These are phyloP conservation scores for Parathielavia appendiculata DNA, from an alignment of 495 filamentous ascomycete species.

Conservation along the genomic window DNA sequence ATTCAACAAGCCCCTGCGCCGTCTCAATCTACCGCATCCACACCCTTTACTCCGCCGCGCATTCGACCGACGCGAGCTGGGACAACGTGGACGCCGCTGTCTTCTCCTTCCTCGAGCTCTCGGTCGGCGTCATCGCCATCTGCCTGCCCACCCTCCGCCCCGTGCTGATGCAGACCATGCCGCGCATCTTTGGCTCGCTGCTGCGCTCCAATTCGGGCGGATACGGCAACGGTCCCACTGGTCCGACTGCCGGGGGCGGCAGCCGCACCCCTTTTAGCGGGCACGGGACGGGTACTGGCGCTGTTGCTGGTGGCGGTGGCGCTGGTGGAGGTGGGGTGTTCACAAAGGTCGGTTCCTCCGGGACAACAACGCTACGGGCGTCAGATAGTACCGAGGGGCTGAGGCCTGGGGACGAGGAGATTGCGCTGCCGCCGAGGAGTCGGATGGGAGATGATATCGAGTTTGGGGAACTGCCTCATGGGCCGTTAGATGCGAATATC, in stretches of 20 bases:
- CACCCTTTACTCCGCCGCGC: conserved; percentile 38
- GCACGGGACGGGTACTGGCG: background rate
- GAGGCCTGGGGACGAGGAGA: background rate
- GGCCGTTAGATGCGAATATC: background rate
- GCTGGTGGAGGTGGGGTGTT: too few relatives aligned
- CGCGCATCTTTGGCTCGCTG: conserved; percentile 19
- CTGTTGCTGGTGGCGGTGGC: background rate
- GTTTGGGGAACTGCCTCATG: conserved; percentile 5
- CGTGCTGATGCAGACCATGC: conserved; percentile 27
- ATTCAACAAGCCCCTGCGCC: conserved; percentile 26
- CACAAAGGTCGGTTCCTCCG: too few relatives aligned
- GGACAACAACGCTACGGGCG: conserved; percentile 8
- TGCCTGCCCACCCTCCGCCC: conserved; percentile 48
- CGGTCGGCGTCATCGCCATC: conserved; percentile 50
- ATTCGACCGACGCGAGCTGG: conserved; percentile 33
- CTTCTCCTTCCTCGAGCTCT: conserved; percentile 53
- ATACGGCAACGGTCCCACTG: background rate
- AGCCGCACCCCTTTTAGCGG: conserved; percentile 8
- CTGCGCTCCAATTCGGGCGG: conserved; percentile 2
- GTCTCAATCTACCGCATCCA: conserved; percentile 35
- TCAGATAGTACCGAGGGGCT: conserved; percentile 14
- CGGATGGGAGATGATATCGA: conserved; percentile 6
- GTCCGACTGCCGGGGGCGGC: background rate
- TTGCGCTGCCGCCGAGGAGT: background rate
- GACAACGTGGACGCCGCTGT: conserved; percentile 51